Conservation (phyloP, 148 eudicot species). For the Cornus kousa region DNA sequence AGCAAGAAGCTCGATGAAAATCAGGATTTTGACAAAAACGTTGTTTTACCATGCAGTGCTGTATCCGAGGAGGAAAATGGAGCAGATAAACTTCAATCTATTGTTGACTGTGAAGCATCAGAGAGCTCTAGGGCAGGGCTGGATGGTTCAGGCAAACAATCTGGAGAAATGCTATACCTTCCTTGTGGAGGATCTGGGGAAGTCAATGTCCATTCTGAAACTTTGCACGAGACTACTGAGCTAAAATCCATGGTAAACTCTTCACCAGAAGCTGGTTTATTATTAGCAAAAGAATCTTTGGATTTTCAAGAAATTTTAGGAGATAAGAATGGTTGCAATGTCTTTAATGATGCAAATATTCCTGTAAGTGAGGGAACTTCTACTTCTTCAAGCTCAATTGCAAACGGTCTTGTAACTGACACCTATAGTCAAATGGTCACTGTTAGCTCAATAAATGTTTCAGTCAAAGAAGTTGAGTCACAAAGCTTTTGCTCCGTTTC, state of each 20-base stretch:
- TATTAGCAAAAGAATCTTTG: slow-evolving; percentile 21
- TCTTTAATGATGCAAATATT: slow-evolving; percentile 12
- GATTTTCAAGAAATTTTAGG: slow-evolving; percentile 1
- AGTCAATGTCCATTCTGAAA: slow-evolving; percentile 9
- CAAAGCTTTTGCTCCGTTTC: slow-evolving; percentile 19
- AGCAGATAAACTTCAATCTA: slow-evolving; percentile 17
- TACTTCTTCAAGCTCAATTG: slow-evolving; percentile 15
- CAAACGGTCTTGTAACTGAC: slow-evolving; percentile 16
- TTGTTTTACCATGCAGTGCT: not conserved
- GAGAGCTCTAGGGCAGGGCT: slow-evolving; percentile 12
- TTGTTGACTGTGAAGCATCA: slow-evolving; percentile 10
- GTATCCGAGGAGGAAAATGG: slow-evolving; percentile 15
- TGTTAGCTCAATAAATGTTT: slow-evolving; percentile 18
- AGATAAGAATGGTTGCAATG: slow-evolving; percentile 4
- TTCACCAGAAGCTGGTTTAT: slow-evolving; percentile 15
- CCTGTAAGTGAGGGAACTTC: slow-evolving; percentile 11
- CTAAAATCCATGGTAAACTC: slow-evolving; percentile 20
- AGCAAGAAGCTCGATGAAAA: slow-evolving; percentile 7
- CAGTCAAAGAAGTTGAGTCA: slow-evolving; percentile 23
- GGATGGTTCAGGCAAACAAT: slow-evolving; percentile 16
- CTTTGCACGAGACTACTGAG: slow-evolving; percentile 13
- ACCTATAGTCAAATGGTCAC: slow-evolving; percentile 15
- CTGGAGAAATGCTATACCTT: slow-evolving; percentile 4
- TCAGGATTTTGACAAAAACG: slow-evolving; percentile 3
- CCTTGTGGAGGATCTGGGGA: slow-evolving; percentile 13